Conservation (phyloP, 257 asterid species). For the Voacanga thouarsii region DNA sequence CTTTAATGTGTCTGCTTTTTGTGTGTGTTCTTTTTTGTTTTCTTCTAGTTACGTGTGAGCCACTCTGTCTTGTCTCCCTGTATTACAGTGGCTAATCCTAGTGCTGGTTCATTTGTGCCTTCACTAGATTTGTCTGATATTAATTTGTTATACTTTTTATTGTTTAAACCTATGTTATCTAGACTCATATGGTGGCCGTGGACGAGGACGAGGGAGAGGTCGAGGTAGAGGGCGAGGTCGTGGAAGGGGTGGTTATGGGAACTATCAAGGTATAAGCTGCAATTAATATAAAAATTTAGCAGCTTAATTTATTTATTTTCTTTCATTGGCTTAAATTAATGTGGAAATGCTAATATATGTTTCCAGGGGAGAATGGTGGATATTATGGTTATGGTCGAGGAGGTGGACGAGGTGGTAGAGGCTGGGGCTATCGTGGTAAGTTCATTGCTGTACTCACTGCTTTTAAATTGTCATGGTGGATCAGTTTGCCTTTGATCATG, state of each 20-base stretch:
- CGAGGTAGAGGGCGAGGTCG: constrained; percentile 42
- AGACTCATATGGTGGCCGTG: constrained; percentile 36
- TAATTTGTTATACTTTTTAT: not conserved
- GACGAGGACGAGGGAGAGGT: constrained; percentile 33
- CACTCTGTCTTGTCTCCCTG: not conserved
- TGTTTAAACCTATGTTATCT: not conserved
- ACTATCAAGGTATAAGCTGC: constrained; percentile 37
- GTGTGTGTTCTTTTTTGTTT: not conserved
- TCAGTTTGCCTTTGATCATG: not conserved
- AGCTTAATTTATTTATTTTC: not conserved
- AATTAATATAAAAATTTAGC: not conserved
- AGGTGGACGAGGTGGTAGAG: constrained; percentile 47
- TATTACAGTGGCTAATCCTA: too few relatives aligned
- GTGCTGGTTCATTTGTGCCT: not conserved
- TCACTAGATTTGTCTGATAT: not conserved
- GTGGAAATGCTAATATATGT: not conserved
- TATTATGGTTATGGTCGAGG: constrained; percentile 32
- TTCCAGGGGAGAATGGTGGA: constrained; percentile 24
- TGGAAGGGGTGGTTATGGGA: constrained; percentile 38
- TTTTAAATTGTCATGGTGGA: not conserved
- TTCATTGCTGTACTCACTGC: not conserved
- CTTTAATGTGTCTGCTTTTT: not conserved
- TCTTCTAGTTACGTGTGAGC: not conserved
- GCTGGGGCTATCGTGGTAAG: constrained; percentile 53
- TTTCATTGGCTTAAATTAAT: not conserved